Evolutionary conservation across 305 asterid genomes (phyloP).

Genomic region (Petunia hybrid): DNA sequence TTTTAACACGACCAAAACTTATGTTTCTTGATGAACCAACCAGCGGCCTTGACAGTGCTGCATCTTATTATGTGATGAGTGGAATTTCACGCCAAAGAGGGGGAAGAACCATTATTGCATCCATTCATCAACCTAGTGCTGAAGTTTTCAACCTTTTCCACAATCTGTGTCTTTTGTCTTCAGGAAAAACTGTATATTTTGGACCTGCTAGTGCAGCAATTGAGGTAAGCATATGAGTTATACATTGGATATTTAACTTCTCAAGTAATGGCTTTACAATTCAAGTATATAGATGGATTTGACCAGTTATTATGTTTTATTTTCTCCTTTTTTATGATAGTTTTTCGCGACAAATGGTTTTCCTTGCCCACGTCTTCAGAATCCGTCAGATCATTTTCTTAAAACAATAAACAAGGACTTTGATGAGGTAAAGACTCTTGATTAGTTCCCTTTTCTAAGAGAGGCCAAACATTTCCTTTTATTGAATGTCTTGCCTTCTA

Average conservation of each 20-base stretch:
- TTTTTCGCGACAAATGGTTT: conserved; percentile 67
- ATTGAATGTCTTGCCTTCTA: conserved; percentile 13
- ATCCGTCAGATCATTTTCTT: conserved; percentile 75
- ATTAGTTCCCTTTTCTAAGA: not conserved
- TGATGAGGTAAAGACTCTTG: conserved; percentile 47
- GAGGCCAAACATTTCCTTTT: not conserved
- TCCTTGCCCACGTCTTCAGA: conserved; percentile 57
- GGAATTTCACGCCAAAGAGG: conserved; percentile 31
- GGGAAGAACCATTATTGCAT: conserved; percentile 38
- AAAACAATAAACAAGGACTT: conserved; percentile 66
- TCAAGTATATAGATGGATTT: not conserved
- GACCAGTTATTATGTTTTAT: not conserved
- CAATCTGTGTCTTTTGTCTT: conserved; percentile 32
- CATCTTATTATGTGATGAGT: conserved; percentile 33
- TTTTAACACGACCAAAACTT: conserved; percentile 40
- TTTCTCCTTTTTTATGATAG: conserved; percentile 37
- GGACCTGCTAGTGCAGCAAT: conserved; percentile 37
- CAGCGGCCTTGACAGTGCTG: conserved; percentile 43
- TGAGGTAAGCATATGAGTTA: conserved; percentile 23
- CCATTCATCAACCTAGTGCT: conserved; percentile 42
- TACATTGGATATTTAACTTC: not conserved
- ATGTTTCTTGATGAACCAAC: conserved; percentile 45
- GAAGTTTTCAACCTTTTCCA: conserved; percentile 37
- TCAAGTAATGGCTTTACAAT: not conserved
- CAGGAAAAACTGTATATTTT: conserved; percentile 35